Conservation (phyloP, 129 eudicot genomes). For the Silybum marianum region DNA sequence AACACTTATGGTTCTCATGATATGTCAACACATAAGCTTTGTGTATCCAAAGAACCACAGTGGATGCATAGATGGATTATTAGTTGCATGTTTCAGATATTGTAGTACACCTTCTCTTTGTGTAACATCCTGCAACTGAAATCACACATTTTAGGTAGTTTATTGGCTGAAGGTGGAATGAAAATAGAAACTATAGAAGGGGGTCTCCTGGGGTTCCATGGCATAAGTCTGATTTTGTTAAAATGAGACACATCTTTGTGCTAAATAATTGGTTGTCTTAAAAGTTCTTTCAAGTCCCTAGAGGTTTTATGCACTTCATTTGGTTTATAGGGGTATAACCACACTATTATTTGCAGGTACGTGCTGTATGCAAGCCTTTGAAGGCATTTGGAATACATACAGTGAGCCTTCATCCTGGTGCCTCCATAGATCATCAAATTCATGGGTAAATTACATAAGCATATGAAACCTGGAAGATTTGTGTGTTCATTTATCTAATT, state of each 20-base stretch:
- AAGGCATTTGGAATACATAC: conserved; percentile 81
- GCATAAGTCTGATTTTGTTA: background rate
- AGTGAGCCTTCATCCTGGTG: conserved; percentile 86
- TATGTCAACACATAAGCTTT: background rate
- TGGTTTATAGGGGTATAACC: background rate
- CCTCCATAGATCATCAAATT: conserved; percentile 83
- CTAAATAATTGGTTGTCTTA: background rate
- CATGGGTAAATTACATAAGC: conserved; percentile 52
- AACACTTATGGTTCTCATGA: background rate
- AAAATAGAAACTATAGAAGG: background rate
- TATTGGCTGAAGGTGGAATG: background rate
- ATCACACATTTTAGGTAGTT: background rate
- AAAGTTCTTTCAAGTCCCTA: background rate
- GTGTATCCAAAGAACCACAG: background rate
- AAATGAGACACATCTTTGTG: background rate
- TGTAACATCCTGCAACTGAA: background rate
- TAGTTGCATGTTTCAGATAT: no score
- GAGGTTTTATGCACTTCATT: background rate
- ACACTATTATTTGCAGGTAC: conserved; percentile 55
- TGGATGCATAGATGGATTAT: background rate
- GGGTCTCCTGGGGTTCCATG: background rate
- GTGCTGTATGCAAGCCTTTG: conserved; percentile 76
- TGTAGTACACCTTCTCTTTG: no score
- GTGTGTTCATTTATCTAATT: background rate
- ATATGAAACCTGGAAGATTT: background rate